These are phyloP conservation scores for Dictyostelium capitatum DNA, from an alignment of 78 protist species.

Conservation along the genomic window DNA sequence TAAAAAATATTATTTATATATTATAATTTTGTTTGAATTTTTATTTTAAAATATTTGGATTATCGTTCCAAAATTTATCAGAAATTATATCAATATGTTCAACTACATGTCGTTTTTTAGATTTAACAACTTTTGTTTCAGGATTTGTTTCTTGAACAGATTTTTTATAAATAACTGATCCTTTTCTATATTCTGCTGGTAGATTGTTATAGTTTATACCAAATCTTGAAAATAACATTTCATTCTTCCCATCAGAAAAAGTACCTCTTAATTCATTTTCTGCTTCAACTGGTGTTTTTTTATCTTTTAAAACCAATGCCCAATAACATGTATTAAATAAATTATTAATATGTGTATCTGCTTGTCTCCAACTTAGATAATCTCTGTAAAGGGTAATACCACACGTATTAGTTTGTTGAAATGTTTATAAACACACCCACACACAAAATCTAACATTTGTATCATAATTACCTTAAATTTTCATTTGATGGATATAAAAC, in stretches of 20 bases:
- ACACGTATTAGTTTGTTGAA: neutral
- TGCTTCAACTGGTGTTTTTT: slow-evolving; percentile 81
- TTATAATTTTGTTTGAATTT: neutral
- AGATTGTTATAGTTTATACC: slow-evolving; percentile 87
- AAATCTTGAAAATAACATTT: slow-evolving; percentile 88
- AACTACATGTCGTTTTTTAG: slow-evolving; percentile 62
- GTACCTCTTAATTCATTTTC: slow-evolving; percentile 81
- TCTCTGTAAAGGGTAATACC: slow-evolving; percentile 52
- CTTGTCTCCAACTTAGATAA: slow-evolving; percentile 76
- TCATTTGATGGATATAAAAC: slow-evolving; percentile 91
- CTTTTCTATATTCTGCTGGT: slow-evolving; percentile 89
- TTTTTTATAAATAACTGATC: slow-evolving; percentile 81
- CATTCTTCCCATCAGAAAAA: slow-evolving; percentile 89
- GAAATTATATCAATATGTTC: slow-evolving; percentile 82
- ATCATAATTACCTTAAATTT: slow-evolving; percentile 81
- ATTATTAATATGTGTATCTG: slow-evolving; percentile 94
- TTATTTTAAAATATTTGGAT: slow-evolving; percentile 74
- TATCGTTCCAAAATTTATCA: slow-evolving; percentile 83
- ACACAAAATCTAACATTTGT: neutral
- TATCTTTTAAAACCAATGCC: slow-evolving; percentile 88
- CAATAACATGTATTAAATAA: slow-evolving; percentile 93
- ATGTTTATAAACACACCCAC: neutral
- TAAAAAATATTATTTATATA: too few relatives aligned
- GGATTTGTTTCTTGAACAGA: slow-evolving; percentile 14
- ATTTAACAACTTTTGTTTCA: slow-evolving; percentile 17